Conservation (phyloP, 2,329 filamentous ascomycete species). For the Zymoseptoria brevis region DNA sequence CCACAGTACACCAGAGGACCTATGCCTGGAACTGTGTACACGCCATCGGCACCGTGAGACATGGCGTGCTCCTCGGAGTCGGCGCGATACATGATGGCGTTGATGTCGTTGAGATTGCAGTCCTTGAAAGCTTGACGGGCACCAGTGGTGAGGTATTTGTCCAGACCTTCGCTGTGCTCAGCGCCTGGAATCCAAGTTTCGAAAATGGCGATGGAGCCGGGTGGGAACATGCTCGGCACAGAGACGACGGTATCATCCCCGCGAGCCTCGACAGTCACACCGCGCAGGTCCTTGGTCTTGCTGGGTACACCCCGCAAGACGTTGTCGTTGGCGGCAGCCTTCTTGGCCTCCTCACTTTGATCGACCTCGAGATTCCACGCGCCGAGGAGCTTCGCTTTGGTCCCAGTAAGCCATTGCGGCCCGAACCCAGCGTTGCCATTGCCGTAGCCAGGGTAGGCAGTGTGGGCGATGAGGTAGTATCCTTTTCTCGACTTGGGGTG, state of each 20-base stretch:
- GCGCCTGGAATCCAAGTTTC: constrained; percentile 91
- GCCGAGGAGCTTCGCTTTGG: constrained; percentile 75
- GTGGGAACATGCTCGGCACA: constrained; percentile 75
- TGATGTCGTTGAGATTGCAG: constrained; percentile 72
- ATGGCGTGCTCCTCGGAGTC: constrained; percentile 80
- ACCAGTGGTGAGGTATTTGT: constrained; percentile 77
- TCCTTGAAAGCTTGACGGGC: constrained; percentile 69
- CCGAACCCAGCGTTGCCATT: constrained; percentile 74
- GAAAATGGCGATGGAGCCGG: constrained; percentile 88
- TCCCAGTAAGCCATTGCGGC: constrained; percentile 73
- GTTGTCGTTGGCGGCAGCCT: constrained; percentile 59
- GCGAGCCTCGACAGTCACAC: constrained; percentile 63
- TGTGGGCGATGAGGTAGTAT: constrained; percentile 92
- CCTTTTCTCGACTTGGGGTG: constrained; percentile 88
- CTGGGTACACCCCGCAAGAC: constrained; percentile 77
- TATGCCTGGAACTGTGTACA: constrained; percentile 76
- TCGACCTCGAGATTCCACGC: constrained; percentile 92
- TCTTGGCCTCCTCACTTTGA: constrained; percentile 59
- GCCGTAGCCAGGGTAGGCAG: constrained; percentile 85
- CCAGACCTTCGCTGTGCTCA: constrained; percentile 74
- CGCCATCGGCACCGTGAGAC: constrained; percentile 73
- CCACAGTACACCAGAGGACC: constrained; percentile 88
- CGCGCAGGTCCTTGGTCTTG: constrained; percentile 64
- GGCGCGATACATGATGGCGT: constrained; percentile 84
- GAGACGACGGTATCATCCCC: constrained; percentile 70